Percentiles rank a stretch among this genome's conserved stretches.
Conservation (phyloP, 768 basidiomycete genomes). For the Pleurotus salmoneostramineus region DNA sequence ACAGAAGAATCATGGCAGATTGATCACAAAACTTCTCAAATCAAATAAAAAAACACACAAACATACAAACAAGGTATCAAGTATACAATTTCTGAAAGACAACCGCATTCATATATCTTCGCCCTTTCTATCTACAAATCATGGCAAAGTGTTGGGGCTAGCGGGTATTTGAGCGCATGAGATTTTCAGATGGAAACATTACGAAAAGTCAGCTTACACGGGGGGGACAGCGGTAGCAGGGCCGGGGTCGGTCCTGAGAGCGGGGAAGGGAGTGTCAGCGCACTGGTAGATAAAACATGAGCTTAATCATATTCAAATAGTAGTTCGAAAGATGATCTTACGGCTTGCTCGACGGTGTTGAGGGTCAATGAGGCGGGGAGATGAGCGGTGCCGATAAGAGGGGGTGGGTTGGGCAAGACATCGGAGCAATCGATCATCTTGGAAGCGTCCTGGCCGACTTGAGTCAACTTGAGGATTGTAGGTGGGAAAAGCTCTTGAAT, state of each 20-base stretch:
- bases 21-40: too few species aligned
- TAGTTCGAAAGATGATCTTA: conserved; percentile 10
- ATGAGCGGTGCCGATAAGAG: conserved; percentile 19
- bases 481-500: conserved; percentile 30
- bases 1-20: too few species aligned
- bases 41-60: too few species aligned
- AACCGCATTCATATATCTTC: too few species aligned
- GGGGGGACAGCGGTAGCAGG: conserved; percentile 1
- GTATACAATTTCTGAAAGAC: too few species aligned
- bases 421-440: conserved; percentile 40
- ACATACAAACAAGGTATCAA: too few species aligned
- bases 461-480: conserved; percentile 39
- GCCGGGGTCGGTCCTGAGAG: conserved; percentile 24
- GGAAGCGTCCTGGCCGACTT: conserved; percentile 33
- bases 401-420: conserved; percentile 32
- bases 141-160: too few species aligned
- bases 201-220: background rate
- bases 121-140: too few species aligned
- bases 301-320: conserved; percentile 15
- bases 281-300: conserved; percentile 17
- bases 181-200: background rate
- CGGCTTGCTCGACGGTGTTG: conserved; percentile 26
- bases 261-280: conserved; percentile 28
- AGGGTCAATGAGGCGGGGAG: conserved; percentile 26
- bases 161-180: background rate